These are phyloP conservation scores for Chaetomiaceae sp. DNA, from an alignment of 2,329 filamentous ascomycete genomes.

Conservation along the genomic window DNA sequence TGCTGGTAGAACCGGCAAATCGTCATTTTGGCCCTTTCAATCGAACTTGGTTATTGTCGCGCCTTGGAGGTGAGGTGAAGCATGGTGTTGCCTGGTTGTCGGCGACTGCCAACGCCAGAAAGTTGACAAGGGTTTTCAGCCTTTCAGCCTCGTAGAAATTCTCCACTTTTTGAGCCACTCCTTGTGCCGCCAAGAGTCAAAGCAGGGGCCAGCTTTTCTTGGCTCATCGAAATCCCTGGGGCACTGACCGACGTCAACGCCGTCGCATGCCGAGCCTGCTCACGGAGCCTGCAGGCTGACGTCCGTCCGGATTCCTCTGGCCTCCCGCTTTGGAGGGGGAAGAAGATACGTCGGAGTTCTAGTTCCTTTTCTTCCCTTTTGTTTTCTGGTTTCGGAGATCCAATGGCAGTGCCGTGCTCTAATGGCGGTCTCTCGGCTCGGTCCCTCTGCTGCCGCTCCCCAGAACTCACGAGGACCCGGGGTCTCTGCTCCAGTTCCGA, in stretches of 20 bases:
- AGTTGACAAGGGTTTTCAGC: neutral
- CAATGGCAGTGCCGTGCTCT: too few relatives aligned
- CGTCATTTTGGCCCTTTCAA: constrained; percentile 18
- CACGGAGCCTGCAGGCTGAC: neutral
- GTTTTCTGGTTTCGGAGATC: too few relatives aligned
- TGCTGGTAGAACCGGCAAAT: constrained; percentile 48
- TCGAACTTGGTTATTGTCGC: neutral
- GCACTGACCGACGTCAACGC: neutral
- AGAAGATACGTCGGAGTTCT: too few relatives aligned
- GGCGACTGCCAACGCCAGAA: neutral
- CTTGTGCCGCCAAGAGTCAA: neutral
- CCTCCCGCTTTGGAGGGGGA: too few relatives aligned
- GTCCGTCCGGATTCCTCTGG: neutral
- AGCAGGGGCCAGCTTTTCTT: neutral
- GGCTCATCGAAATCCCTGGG: neutral
- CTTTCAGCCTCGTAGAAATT: constrained; percentile 17
- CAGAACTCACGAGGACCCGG: too few relatives aligned
- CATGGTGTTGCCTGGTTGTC: neutral
- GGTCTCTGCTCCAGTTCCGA: too few relatives aligned
- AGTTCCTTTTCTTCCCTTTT: too few relatives aligned
- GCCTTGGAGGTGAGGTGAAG: neutral
- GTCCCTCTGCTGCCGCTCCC: too few relatives aligned
- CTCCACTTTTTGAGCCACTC: neutral
- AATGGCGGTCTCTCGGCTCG: too few relatives aligned
- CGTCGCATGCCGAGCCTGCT: constrained; percentile 16